phyloP scores from a whole-genome alignment of 495 filamentous ascomycete species.

The Penicillium fimorum region DNA sequence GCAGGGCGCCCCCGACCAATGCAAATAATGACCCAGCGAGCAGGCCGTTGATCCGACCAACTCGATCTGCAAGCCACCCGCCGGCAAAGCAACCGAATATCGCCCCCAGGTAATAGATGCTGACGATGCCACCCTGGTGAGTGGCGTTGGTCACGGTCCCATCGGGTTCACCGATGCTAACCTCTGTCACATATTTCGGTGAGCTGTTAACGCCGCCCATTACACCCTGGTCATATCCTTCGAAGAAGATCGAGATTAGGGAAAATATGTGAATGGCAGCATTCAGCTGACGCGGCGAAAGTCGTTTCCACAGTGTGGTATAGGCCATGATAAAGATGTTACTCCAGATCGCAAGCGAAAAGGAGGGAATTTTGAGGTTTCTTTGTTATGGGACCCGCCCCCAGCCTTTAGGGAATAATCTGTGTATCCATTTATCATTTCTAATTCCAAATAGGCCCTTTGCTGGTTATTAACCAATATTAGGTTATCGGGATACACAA shows the following conservation, averaged over 20 bases:
- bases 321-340: conserved; percentile 31
- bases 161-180: conserved; percentile 37
- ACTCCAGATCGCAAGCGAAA: not conserved
- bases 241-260: conserved; percentile 53
- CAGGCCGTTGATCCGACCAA: conserved; percentile 56
- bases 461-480: too few species aligned
- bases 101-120: conserved; percentile 55
- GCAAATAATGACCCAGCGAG: conserved; percentile 52
- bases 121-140: conserved; percentile 50
- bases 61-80: conserved; percentile 52
- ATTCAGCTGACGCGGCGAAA: conserved; percentile 43
- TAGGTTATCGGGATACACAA: too few species aligned
- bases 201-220: conserved; percentile 51
- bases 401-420: not conserved
- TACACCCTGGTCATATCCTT: conserved; percentile 55
- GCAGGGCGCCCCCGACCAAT: conserved; percentile 52
- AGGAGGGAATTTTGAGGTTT: not conserved
- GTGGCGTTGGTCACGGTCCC: conserved; percentile 39
- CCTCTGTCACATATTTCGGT: conserved; percentile 37
- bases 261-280: conserved; percentile 47
- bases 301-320: conserved; percentile 42
- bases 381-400: not conserved
- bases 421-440: not conserved
- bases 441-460: too few species aligned
- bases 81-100: conserved; percentile 54